Percentiles rank a stretch among this genome's conserved stretches.
phyloP scores from a whole-genome alignment of 2,329 filamentous ascomycete species.

The Cladophialophora immunda region DNA sequence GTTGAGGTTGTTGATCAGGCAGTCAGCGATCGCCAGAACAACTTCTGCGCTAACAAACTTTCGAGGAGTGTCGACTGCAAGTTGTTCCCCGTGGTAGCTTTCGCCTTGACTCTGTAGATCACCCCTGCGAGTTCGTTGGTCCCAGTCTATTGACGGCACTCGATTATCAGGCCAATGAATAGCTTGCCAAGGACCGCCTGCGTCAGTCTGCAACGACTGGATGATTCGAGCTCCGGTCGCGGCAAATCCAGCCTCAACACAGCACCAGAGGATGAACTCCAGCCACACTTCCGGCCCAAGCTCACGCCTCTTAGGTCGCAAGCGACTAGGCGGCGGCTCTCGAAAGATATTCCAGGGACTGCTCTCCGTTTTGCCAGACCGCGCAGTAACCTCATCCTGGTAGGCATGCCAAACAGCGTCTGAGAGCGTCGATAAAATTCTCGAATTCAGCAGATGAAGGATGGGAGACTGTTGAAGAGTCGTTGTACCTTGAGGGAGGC shows the following conservation, averaged over 20 bases:
- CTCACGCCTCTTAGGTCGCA: slow-evolving; percentile 53
- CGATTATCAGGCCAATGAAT: slow-evolving; percentile 48
- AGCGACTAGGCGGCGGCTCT: slow-evolving; percentile 49
- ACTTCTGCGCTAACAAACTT: slow-evolving; percentile 67
- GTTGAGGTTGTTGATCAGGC: slow-evolving; percentile 58
- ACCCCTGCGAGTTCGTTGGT: slow-evolving; percentile 28
- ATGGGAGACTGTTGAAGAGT: slow-evolving; percentile 52
- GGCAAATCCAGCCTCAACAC: slow-evolving; percentile 56
- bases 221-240: slow-evolving; percentile 53
- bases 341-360: slow-evolving; percentile 39
- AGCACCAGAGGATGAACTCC: slow-evolving; percentile 61
- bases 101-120: slow-evolving; percentile 32
- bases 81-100: slow-evolving; percentile 35
- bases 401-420: slow-evolving; percentile 56
- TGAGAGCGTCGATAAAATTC: slow-evolving; percentile 57
- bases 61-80: slow-evolving; percentile 52
- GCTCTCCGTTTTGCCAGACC: slow-evolving; percentile 47
- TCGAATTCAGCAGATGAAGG: slow-evolving; percentile 53
- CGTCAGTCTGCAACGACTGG: slow-evolving; percentile 44
- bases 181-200: slow-evolving; percentile 49
- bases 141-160: slow-evolving; percentile 32
- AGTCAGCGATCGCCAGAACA: slow-evolving; percentile 63
- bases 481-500: slow-evolving; percentile 42
- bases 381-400: slow-evolving; percentile 49
- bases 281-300: slow-evolving; percentile 59